phyloP scores from a whole-genome alignment of 768 basidiomycete genomes.

The Amanita pseudoporphyria region DNA sequence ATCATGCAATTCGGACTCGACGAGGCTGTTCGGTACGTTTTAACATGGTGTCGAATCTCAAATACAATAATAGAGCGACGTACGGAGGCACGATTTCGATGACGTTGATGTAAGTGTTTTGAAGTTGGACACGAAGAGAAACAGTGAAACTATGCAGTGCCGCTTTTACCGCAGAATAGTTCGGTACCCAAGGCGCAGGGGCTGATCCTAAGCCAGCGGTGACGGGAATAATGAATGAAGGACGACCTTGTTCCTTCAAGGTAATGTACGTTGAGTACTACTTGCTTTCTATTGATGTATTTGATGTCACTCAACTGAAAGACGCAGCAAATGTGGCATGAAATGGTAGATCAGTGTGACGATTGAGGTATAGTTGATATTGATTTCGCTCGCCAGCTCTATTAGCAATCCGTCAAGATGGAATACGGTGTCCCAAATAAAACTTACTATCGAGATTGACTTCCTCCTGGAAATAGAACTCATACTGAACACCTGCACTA shows the following conservation, averaged over 20 bases:
- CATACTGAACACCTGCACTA: conserved; percentile 43
- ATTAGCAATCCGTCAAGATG: not conserved
- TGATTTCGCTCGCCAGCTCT: conserved; percentile 38
- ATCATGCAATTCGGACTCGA: conserved; percentile 8
- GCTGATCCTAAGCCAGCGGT: conserved; percentile 42
- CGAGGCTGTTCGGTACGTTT: not conserved
- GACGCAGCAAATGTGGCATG: conserved; percentile 44
- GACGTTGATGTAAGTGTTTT: conserved; percentile 40
- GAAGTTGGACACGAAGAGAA: conserved; percentile 36
- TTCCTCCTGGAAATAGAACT: conserved; percentile 33
- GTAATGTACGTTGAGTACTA: not conserved
- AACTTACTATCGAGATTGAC: conserved; percentile 32
- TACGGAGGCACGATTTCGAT: conserved; percentile 53
- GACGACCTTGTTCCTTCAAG: conserved; percentile 32
- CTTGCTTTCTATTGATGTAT: not conserved
- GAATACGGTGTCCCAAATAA: too few relatives aligned
- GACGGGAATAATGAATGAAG: conserved; percentile 39
- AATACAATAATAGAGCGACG: conserved; percentile 14
- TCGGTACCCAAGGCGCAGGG: conserved; percentile 31
- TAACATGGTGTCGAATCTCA: not conserved
- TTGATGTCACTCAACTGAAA: conserved; percentile 28
- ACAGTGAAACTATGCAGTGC: conserved; percentile 43
- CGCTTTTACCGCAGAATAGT: conserved; percentile 51
- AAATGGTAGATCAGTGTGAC: conserved; percentile 39
- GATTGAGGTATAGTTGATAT: conserved; percentile 44